Percentiles rank a stretch among this genome's conserved stretches.
phyloP scores from a whole-genome alignment of 2,329 filamentous ascomycete genomes.

The Monilinia fructicola region DNA sequence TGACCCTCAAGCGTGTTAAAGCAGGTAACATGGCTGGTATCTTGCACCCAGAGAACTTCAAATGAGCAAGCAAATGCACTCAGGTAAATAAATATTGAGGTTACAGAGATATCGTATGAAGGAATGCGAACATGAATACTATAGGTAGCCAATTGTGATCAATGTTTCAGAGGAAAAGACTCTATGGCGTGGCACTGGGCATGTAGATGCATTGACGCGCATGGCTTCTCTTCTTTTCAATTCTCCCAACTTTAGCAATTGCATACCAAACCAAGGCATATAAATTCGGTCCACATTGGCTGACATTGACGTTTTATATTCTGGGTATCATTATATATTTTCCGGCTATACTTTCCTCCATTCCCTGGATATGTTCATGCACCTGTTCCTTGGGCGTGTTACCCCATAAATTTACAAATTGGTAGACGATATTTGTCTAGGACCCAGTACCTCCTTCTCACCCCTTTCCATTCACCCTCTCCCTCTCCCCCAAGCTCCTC shows the following conservation, averaged over 20 bases:
- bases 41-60: slow-evolving; percentile 63
- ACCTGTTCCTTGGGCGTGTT: not conserved
- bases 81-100: not conserved
- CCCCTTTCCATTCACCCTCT: slow-evolving; percentile 81
- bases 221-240: slow-evolving; percentile 4
- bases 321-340: slow-evolving; percentile 15
- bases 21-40: slow-evolving; percentile 64
- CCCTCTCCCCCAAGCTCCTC: slow-evolving; percentile 61
- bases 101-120: not conserved
- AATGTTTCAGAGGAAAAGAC: not conserved
- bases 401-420: slow-evolving; percentile 66
- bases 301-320: not conserved
- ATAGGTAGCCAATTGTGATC: not conserved
- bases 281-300: not conserved
- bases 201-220: not conserved
- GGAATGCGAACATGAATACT: slow-evolving; percentile 4
- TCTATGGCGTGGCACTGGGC: not conserved
- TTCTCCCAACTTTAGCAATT: not conserved
- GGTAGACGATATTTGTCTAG: slow-evolving; percentile 75
- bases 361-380: not conserved
- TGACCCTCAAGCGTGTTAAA: slow-evolving; percentile 64
- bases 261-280: not conserved
- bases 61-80: slow-evolving; percentile 20
- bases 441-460: slow-evolving; percentile 86
- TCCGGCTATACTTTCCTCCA: not conserved